phyloP scores from a whole-genome alignment of 192 early-diverging fungal genomes.

The Coemansia sp. region DNA sequence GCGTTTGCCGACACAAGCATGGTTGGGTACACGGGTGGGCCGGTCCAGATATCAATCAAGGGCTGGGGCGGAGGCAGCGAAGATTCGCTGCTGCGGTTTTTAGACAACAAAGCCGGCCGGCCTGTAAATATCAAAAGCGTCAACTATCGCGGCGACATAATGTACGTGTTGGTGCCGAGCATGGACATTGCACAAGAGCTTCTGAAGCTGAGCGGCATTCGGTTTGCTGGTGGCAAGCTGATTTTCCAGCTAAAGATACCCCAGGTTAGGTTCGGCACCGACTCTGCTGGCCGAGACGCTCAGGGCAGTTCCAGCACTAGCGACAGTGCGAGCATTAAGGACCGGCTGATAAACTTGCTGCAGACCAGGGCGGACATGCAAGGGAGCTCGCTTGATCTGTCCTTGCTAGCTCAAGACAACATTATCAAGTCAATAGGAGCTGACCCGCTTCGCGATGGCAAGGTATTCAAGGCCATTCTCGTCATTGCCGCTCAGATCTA shows the following conservation, averaged over 20 bases:
- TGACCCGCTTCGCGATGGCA: constrained; percentile 36
- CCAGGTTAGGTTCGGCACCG: constrained; percentile 36
- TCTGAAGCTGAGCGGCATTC: constrained; percentile 43
- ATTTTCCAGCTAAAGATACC: constrained; percentile 37
- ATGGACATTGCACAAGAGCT: constrained; percentile 36
- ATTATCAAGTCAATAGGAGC: constrained; percentile 38
- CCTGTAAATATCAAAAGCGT: constrained; percentile 26
- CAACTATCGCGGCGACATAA: constrained; percentile 40
- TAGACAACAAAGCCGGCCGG: constrained; percentile 31
- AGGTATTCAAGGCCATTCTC: constrained; percentile 45
- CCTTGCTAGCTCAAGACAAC: constrained; percentile 29
- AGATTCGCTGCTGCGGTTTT: constrained; percentile 29
- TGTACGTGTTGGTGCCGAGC: constrained; percentile 36
- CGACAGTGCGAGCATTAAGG: constrained; percentile 30
- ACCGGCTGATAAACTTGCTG: constrained; percentile 37
- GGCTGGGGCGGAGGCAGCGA: constrained; percentile 47
- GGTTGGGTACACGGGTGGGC: constrained; percentile 18
- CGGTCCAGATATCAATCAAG: constrained; percentile 40
- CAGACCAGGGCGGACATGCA: constrained; percentile 42
- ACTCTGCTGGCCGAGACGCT: constrained; percentile 7
- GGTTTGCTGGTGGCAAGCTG: constrained; percentile 45
- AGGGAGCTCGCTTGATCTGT: constrained; percentile 41
- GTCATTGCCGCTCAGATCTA: constrained; percentile 41
- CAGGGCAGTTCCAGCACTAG: constrained; percentile 6
- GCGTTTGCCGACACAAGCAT: constrained; percentile 28